These are phyloP conservation scores for Xylaria sp. DNA, from an alignment of 2,329 filamentous ascomycete species.

Conservation along the genomic window DNA sequence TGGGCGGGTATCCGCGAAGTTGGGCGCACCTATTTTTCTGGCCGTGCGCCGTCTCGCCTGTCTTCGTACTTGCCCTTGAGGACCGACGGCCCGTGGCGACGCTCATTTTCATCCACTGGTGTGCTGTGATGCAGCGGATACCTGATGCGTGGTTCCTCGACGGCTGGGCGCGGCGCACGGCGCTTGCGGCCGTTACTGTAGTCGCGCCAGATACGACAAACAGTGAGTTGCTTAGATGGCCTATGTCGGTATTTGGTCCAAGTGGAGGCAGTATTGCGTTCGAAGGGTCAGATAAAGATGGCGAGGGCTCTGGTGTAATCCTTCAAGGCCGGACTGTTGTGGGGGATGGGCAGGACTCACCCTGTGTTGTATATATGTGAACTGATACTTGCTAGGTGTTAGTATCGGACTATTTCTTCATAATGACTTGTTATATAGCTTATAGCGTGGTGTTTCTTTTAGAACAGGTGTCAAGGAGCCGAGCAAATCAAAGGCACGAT, in stretches of 20 bases:
- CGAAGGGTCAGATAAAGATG: not conserved
- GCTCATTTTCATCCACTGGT: not conserved
- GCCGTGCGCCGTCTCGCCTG: not conserved
- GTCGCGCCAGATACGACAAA: not conserved
- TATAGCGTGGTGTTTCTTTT: too few relatives aligned
- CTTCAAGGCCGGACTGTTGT: too few relatives aligned
- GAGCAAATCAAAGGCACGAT: too few relatives aligned
- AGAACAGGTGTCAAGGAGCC: too few relatives aligned
- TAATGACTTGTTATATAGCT: too few relatives aligned
- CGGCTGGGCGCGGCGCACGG: not conserved
- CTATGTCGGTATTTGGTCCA: not conserved
- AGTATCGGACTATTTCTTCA: too few relatives aligned
- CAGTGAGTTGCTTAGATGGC: not conserved
- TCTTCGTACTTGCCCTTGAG: not conserved
- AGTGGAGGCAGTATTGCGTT: not conserved
- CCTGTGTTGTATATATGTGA: not conserved
- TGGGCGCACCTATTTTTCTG: constrained; percentile 1
- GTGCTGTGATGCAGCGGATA: not conserved
- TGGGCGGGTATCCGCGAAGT: not conserved
- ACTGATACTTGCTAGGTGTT: too few relatives aligned
- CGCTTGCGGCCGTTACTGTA: not conserved
- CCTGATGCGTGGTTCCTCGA: not conserved
- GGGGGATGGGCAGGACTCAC: not conserved
- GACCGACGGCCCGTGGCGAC: not conserved
- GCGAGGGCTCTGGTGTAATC: not conserved